phyloP scores from a whole-genome alignment of 169 alveolate species.

The Amoebophrya sp. region DNA sequence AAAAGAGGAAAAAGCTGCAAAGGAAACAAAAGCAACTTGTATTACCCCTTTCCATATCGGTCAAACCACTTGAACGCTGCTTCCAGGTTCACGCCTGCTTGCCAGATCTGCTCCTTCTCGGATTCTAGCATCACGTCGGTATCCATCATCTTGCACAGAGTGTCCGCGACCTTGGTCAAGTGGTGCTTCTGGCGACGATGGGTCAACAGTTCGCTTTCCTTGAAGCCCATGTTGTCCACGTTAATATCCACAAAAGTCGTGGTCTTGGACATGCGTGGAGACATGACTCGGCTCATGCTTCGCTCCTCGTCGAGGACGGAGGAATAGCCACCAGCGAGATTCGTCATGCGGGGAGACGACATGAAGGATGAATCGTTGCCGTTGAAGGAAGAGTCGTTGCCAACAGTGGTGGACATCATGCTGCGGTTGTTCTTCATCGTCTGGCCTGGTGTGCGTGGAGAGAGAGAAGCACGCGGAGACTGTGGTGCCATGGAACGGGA shows the following conservation, averaged over 20 bases:
- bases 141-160: not conserved
- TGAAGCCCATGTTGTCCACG: not conserved
- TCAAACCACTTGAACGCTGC: not conserved
- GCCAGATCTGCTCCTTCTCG: constrained; percentile 26
- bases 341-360: not conserved
- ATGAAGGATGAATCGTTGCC: not conserved
- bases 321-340: not conserved
- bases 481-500: no score
- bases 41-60: not conserved
- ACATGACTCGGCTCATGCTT: not conserved
- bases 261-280: not conserved
- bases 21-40: no score
- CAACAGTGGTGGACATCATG: not conserved
- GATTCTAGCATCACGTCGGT: not conserved
- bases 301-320: not conserved
- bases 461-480: not conserved
- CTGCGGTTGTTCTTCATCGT: not conserved
- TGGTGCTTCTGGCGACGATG: not conserved
- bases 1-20: no score
- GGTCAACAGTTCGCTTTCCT: not conserved
- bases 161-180: not conserved
- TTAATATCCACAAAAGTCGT: not conserved
- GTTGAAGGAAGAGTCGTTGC: not conserved
- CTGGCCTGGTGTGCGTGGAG: not conserved
- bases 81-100: constrained; percentile 24